These are phyloP conservation scores for Eucalyptus sp. DNA, from an alignment of 345 rosid genomes.

Conservation along the genomic window DNA sequence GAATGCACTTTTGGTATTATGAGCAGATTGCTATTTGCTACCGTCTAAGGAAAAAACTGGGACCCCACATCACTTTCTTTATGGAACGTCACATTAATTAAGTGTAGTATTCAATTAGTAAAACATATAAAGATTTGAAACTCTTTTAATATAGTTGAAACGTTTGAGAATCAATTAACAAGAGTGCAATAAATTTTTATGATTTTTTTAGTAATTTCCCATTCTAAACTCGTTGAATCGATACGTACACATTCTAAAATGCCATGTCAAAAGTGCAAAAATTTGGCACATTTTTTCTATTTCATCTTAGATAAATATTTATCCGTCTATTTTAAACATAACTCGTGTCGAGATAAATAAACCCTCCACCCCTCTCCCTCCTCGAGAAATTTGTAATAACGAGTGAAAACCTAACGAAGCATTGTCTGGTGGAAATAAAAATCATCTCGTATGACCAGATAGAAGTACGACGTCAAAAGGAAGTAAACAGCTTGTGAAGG, in stretches of 20 bases:
- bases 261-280: no score
- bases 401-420: not conserved
- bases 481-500: not conserved
- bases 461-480: not conserved
- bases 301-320: no score
- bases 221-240: no score
- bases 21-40: not conserved
- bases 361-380: not conserved
- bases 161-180: no score
- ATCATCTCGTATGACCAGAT: not conserved
- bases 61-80: not conserved
- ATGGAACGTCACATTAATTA: not conserved
- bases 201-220: no score
- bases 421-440: not conserved
- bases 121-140: no score
- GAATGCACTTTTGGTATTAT: not conserved
- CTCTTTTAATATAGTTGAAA: no score
- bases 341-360: not conserved
- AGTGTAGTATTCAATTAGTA: not conserved
- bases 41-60: not conserved
- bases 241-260: no score
- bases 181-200: no score
- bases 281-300: no score
- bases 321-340: fast-evolving
- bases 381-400: not conserved